Evolutionary conservation across 192 early-diverging fungal genomes (phyloP).

Genomic region (Coemansia brasiliensis): DNA sequence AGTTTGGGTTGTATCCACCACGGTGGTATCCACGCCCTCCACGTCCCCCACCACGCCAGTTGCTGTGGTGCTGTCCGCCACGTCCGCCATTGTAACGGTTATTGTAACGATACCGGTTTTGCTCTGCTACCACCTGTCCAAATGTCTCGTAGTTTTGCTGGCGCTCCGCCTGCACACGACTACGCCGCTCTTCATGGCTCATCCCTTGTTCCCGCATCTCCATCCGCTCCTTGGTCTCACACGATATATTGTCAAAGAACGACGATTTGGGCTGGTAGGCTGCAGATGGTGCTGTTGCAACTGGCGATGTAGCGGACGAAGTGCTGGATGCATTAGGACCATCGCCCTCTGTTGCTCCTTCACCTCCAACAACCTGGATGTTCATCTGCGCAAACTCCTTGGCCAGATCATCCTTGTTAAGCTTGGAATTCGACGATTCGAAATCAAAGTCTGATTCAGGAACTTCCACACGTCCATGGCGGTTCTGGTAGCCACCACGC

Average conservation of each 20-base stretch:
- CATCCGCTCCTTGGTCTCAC: conserved; percentile 86
- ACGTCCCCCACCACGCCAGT: conserved; percentile 29
- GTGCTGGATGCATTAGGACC: not conserved
- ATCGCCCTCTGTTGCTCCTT: not conserved
- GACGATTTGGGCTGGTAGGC: conserved; percentile 79
- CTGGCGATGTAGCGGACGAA: conserved; percentile 8
- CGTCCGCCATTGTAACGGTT: conserved; percentile 58
- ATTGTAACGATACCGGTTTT: conserved; percentile 60
- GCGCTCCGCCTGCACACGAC: conserved; percentile 82
- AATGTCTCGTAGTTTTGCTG: conserved; percentile 95
- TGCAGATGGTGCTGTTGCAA: conserved; percentile 47
- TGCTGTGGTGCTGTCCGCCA: conserved; percentile 20
- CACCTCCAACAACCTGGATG: conserved; percentile 37
- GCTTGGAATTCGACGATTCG: conserved; percentile 92
- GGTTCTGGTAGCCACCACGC: conserved; percentile 40
- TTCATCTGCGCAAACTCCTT: conserved; percentile 68
- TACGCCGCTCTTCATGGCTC: conserved; percentile 66
- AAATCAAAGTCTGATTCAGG: conserved; percentile 94
- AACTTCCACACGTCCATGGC: conserved; percentile 52
- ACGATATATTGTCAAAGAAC: conserved; percentile 99
- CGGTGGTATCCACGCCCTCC: conserved; percentile 57
- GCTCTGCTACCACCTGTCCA: conserved; percentile 79
- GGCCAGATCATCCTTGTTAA: conserved; percentile 82
- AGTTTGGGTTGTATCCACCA: conserved; percentile 23
- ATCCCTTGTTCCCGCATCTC: conserved; percentile 57